Evolutionary conservation across 495 filamentous ascomycete genomes (phyloP), one percentile per base, ranked within the genome.

Genomic region (Podospora bellae-mahoneyi): DNA sequence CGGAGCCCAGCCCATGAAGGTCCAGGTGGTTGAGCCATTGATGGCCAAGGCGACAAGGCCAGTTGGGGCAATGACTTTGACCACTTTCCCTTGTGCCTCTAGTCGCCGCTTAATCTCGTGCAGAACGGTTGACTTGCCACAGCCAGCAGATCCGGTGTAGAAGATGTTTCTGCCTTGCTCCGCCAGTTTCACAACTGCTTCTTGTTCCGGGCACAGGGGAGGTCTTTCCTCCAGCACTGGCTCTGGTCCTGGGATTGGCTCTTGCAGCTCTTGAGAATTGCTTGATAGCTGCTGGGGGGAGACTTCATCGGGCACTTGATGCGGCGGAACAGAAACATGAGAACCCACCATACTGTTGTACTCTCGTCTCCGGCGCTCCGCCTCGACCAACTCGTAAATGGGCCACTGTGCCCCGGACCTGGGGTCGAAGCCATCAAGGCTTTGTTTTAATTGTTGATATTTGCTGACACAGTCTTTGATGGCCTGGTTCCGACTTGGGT

Each of bases 81-180:
- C 85, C 0, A 27, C 69, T 39, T 71, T 73, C 0, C 76, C 78
- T 72, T 62, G 68, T 0, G 64, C 70, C 28, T 66, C 66, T 1
- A 87, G 77, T 2, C 75, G 72, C 27, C 69, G 73, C 6, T 77
- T 77, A 64, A 86, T 84, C 10, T 78, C 79, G 66, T 82, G 82
- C 1, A 90, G 69, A 0, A 87, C 86, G 0, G 83, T 86, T 0
- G 84, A 87, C 68, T 90, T 90, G 27, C 87, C 87, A 55, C 79
- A 84, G 2, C 87, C 87, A 4, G 87, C 87, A 0, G 85, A 84
- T 10, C 87, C 87, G 0, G 87, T 89, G 69, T 85, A 88, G 72
- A 89, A 90, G 9, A 89, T 83, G 62, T 90, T 90, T 15, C 67
- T 44, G 0, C 85, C 81, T 6, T 66, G 75, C 23, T 80, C 66